Evolutionary conservation across 805 yeast species (phyloP), one percentile per base, ranked within the genome.

Genomic region (Cyberlindnera suaveolens): DNA sequence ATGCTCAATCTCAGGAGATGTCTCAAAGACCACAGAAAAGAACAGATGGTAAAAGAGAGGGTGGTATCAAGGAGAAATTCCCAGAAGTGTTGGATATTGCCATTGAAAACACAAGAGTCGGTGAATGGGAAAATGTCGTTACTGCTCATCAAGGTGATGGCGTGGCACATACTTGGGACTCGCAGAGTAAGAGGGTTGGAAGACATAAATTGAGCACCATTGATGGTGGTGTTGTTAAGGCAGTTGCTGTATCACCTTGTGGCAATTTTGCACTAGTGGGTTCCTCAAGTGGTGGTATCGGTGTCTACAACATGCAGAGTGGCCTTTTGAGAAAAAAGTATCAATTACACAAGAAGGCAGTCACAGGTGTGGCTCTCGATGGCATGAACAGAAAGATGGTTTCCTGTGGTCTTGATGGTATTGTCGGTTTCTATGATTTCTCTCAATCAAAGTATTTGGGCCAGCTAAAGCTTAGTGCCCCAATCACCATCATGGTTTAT

Each of bases 211-310:
- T 95, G 31, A 61, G 68, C 3, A 85, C 96, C 1, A 75, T 77
- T n/a, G 98, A 93, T 63, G 80, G 74, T 5, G 88, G 91, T 2
- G 57, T 75, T 9, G 95, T 80, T 8, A 85, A 82, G 58, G 63
- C 85, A 27, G 91, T 88, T 8, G 74, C 85, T 16, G 77, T 91
- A 18, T 85, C 97, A 0, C 85, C 80, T 44, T 93, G 99, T 72
- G 99, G 99, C 32, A 95, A 95, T 62, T 93, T 95, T 63, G 96
- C 85, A 1, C 66, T 91, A 33, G 83, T 95, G 17, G 99, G 98
- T 11, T 88, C 97, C 2, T 74, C 90, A 2, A 63, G 67, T 35
- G 99, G 99, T 49, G 81, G 85, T 13, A 81, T 93, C 48, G 88
- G 84, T 27, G 88, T 82, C 10, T 90, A 82, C 63, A 93, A 93